Evolutionary conservation across 495 filamentous ascomycete species (phyloP).

Genomic region (Xylaria sp.): DNA sequence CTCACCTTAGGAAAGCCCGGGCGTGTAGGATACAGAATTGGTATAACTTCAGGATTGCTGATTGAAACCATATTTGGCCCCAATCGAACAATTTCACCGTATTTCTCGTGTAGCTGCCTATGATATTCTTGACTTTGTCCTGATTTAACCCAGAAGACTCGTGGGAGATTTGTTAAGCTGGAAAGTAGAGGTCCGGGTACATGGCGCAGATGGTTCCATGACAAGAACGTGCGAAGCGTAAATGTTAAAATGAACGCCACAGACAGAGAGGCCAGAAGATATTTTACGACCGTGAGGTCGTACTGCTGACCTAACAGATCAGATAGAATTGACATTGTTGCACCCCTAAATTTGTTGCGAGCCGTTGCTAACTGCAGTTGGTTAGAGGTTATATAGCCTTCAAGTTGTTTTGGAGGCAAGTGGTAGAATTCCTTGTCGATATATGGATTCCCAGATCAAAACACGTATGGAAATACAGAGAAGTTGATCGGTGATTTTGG

Average conservation of each 20-base stretch:
- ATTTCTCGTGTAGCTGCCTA: conserved; percentile 47
- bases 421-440: not conserved
- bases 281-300: conserved; percentile 4
- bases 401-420: not conserved
- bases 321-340: conserved; percentile 3
- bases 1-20: conserved; percentile 40
- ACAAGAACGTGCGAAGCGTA: not conserved
- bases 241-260: not conserved
- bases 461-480: not conserved
- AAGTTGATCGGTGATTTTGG: not conserved
- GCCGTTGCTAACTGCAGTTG: not conserved
- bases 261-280: conserved; percentile 3
- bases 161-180: conserved; percentile 43
- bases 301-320: not conserved
- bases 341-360: not conserved
- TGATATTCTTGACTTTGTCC: conserved; percentile 39
- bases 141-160: conserved; percentile 40
- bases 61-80: conserved; percentile 57
- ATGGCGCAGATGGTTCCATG: conserved; percentile 35
- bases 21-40: conserved; percentile 41
- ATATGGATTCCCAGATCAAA: not conserved
- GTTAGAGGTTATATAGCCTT: not conserved
- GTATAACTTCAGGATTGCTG: conserved; percentile 41
- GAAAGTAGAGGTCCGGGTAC: conserved; percentile 57
- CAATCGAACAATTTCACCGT: conserved; percentile 58